These are phyloP conservation scores for Alternaria arborescens DNA, from an alignment of 2,329 filamentous ascomycete genomes.

Conservation along the genomic window DNA sequence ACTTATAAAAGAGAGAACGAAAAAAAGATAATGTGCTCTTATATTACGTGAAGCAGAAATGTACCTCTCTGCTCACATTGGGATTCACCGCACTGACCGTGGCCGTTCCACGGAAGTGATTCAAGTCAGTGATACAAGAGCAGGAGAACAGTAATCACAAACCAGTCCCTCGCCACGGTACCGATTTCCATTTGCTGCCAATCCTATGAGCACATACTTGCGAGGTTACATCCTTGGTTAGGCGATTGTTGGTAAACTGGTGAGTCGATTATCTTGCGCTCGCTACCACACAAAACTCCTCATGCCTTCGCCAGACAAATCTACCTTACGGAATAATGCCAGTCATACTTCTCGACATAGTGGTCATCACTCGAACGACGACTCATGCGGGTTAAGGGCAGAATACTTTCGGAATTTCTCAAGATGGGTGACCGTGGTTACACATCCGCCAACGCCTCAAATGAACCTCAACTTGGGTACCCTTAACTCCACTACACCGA, in stretches of 20 bases:
- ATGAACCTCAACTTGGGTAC: background rate
- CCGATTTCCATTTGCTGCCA: background rate
- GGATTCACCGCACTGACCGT: background rate
- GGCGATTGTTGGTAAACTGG: background rate
- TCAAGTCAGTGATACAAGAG: background rate
- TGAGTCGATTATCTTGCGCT: background rate
- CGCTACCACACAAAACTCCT: background rate
- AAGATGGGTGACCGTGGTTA: background rate
- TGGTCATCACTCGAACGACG: background rate
- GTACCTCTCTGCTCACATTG: background rate
- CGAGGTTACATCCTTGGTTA: background rate
- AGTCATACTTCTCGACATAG: background rate
- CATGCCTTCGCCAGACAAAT: background rate
- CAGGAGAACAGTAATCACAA: background rate
- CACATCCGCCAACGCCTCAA: slow-evolving; percentile 6
- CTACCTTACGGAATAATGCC: background rate
- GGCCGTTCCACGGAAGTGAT: background rate
- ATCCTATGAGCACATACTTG: background rate
- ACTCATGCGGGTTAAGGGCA: background rate
- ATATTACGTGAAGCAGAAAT: background rate
- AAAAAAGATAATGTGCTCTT: background rate
- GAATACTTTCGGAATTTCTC: background rate
- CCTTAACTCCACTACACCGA: slow-evolving; percentile 4
- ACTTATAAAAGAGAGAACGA: background rate
- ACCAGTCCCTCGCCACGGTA: background rate